These are phyloP conservation scores for Xylaria sp. DNA, from an alignment of 2,329 filamentous ascomycete species.

Conservation along the genomic window DNA sequence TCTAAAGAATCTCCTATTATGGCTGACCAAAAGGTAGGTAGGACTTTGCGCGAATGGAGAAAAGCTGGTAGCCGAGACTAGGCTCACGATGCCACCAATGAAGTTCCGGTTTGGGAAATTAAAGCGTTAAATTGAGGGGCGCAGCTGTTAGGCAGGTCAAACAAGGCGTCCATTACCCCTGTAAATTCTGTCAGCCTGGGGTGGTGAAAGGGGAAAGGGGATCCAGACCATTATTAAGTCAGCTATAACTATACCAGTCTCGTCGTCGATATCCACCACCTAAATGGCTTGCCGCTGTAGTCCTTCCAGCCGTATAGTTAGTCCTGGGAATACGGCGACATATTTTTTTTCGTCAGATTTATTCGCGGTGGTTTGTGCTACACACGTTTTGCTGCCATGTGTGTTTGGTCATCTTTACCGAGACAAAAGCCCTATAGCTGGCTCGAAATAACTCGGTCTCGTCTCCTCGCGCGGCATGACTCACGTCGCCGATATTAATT, in stretches of 20 bases:
- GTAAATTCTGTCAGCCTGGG: slow-evolving; percentile 19
- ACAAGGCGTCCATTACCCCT: slow-evolving; percentile 22
- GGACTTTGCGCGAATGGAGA: slow-evolving; percentile 25
- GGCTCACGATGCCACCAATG: slow-evolving; percentile 17
- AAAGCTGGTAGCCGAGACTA: not conserved
- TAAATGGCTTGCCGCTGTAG: not conserved
- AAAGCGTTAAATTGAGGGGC: slow-evolving; percentile 24
- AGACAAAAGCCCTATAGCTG: slow-evolving; percentile 7
- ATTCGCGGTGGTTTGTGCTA: not conserved
- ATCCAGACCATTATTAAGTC: not conserved
- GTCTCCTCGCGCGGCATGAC: not conserved
- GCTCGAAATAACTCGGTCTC: slow-evolving; percentile 1
- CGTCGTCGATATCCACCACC: not conserved
- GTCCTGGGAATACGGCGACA: no score
- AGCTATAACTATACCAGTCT: not conserved
- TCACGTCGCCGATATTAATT: not conserved
- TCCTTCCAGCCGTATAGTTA: not conserved
- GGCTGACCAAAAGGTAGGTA: slow-evolving; percentile 1
- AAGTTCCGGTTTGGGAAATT: slow-evolving; percentile 28
- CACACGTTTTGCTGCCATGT: not conserved
- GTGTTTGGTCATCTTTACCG: slow-evolving; percentile 7
- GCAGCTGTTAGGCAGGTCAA: slow-evolving; percentile 17
- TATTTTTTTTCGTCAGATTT: not conserved
- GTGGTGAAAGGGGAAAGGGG: slow-evolving; percentile 26
- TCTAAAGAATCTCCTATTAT: not conserved